Conservation (phyloP, 176 grass and related monocot genomes). For the bread wheat (Triticum aestivum) region IWGSC_CS_RefSeq_v2.1 NC_057811.1:184568163-184568662, state of each 20-base stretch:
- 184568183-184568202: slow-evolving; percentile 53
- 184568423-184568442: slow-evolving; percentile 50
- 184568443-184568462: slow-evolving; percentile 34
- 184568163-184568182: slow-evolving; percentile 44
- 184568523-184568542: not conserved
- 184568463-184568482: slow-evolving; percentile 62
- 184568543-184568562: slow-evolving; percentile 12
- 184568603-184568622: slow-evolving; percentile 15
- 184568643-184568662: not conserved
- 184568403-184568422: slow-evolving; percentile 46
- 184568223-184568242: slow-evolving; percentile 51
- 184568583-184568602: not conserved
- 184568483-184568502: slow-evolving; percentile 34
- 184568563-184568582: not conserved
- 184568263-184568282: slow-evolving; percentile 56
- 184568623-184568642: slow-evolving; percentile 12
- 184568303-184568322: slow-evolving; percentile 46
- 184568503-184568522: not conserved
- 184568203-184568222: slow-evolving; percentile 60
- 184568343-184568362: slow-evolving; percentile 58
- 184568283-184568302: slow-evolving; percentile 43
- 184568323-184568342: slow-evolving; percentile 47
- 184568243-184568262: slow-evolving; percentile 29
- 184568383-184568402: slow-evolving; percentile 47
- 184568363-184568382: slow-evolving; percentile 47